These are phyloP conservation scores for Celoporthe dispersa DNA, from an alignment of 2,329 filamentous ascomycete genomes.

Conservation along the genomic window DNA sequence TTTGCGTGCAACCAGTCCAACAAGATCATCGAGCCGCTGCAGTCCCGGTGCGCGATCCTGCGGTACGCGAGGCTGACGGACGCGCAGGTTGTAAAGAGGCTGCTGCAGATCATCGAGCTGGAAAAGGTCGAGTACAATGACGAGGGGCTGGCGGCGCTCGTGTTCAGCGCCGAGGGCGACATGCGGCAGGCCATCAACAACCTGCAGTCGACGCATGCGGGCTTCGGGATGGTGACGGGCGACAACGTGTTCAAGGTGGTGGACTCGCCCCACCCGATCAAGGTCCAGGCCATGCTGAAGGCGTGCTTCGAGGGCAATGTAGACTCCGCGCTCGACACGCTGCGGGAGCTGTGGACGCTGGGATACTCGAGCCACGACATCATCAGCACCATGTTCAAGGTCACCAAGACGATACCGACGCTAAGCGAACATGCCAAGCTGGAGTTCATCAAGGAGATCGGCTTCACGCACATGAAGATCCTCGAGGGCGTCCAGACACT, in stretches of 20 bases:
- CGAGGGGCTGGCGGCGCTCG: conserved; percentile 91
- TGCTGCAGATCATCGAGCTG: conserved; percentile 90
- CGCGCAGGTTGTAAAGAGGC: conserved; percentile 84
- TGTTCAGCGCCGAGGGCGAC: conserved; percentile 96
- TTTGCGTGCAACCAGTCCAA: conserved; percentile 99
- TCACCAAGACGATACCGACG: conserved; percentile 93
- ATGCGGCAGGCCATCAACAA: conserved; percentile 99
- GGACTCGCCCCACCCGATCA: conserved; percentile 95
- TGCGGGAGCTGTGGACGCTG: conserved; percentile 91
- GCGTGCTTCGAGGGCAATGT: conserved; percentile 92
- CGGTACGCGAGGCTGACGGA: conserved; percentile 93
- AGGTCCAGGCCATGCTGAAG: conserved; percentile 98
- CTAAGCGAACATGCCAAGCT: conserved; percentile 94
- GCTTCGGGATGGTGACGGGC: conserved; percentile 95
- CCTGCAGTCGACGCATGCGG: conserved; percentile 87
- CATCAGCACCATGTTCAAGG: conserved; percentile 98
- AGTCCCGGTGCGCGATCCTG: conserved; percentile 94
- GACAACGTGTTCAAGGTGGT: conserved; percentile 99
- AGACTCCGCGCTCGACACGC: conserved; percentile 80
- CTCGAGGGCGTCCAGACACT: conserved; percentile 97
- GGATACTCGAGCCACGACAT: conserved; percentile 99
- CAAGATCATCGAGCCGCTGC: conserved; percentile 99
- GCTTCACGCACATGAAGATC: conserved; percentile 98
- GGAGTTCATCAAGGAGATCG: conserved; percentile 98
- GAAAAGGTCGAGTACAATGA: conserved; percentile 91